Base-by-base conservation (phyloP, 768 basidiomycete genomes). In the Kwoniella sp. region DNA sequence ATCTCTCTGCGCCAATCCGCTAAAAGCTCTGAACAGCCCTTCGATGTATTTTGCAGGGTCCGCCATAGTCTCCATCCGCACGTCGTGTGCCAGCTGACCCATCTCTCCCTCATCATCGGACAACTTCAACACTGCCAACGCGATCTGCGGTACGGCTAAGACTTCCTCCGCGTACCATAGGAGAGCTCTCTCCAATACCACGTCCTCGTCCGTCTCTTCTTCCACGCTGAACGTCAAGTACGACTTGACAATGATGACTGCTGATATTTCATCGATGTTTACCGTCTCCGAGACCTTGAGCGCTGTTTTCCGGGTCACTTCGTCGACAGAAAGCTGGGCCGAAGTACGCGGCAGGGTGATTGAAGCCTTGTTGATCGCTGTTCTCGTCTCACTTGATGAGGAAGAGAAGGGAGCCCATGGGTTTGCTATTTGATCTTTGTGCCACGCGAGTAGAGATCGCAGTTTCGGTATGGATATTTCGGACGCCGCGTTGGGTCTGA, bases 131-230 rank as follows among this genome's bases (percentile, higher is more conserved):
- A 96, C 84, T 0, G 90, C 88, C 7, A 90, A 86, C 58, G 92
- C 85, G 30, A 87, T 82, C 47, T 90, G 87, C 15, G 89, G 82
- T 51, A 88, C 78, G 70, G 85, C 87, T 20, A 94, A 85, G 13
- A 89, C 85, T 78, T 97, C 93, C 4, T 89, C 87, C 68, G 87
- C 87, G 79, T 90, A 91, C 85, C 93, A 81, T 5, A 88, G 86
- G 0, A 88, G 89, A 71, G 95, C 87, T 28, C 86, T 86, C 60
- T 87, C 86, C 29, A 91, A 82, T 66, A 61, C 55, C 29, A 45
- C 58, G 17, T 38, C 66, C 15, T 70, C 60, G 11, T 81, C 82
- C 7, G 77, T 78, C 53, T 82, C 81, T n/a, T 86, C 82, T 29
- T 82, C 80, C 76, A 88, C 86, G 20, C 76, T 92, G 89, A 81